Evolutionary conservation across 169 alveolate species (phyloP).

Genomic region (Plasmodium berghei): DNA sequence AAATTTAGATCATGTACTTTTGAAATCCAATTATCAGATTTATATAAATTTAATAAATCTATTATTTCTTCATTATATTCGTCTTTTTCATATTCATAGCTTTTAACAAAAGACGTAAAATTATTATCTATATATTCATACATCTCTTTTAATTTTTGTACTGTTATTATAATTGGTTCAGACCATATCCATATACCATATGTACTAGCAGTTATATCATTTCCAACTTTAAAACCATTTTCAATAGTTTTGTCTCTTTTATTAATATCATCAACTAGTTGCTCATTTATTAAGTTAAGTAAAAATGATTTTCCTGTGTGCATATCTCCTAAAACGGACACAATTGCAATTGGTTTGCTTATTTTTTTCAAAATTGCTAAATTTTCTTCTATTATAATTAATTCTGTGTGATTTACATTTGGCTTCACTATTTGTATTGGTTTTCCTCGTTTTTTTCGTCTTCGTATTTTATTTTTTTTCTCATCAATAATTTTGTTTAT

Average conservation of each 20-base stretch:
- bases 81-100: slow-evolving; percentile 73
- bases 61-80: slow-evolving; percentile 76
- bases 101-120: slow-evolving; percentile 63
- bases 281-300: slow-evolving; percentile 82
- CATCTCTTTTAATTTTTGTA: slow-evolving; percentile 44
- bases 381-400: slow-evolving; percentile 80
- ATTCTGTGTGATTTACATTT: slow-evolving; percentile 81
- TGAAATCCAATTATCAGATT: slow-evolving; percentile 64
- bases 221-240: slow-evolving; percentile 80
- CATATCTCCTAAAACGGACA: slow-evolving; percentile 86
- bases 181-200: slow-evolving; percentile 87
- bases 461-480: slow-evolving; percentile 44
- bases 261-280: slow-evolving; percentile 72
- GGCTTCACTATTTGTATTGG: slow-evolving; percentile 84
- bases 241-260: slow-evolving; percentile 56
- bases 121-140: slow-evolving; percentile 60
- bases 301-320: slow-evolving; percentile 87
- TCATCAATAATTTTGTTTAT: slow-evolving; percentile 65
- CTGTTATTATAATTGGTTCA: slow-evolving; percentile 79
- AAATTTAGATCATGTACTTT: slow-evolving; percentile 53
- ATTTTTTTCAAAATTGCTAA: slow-evolving; percentile 76
- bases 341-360: slow-evolving; percentile 86
- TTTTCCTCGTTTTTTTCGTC: slow-evolving; percentile 69
- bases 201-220: slow-evolving; percentile 80
- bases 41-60: slow-evolving; percentile 55